Conservation (phyloP, 1,139 yeast genomes). For the Scheffersomyces segobiensis region DNA sequence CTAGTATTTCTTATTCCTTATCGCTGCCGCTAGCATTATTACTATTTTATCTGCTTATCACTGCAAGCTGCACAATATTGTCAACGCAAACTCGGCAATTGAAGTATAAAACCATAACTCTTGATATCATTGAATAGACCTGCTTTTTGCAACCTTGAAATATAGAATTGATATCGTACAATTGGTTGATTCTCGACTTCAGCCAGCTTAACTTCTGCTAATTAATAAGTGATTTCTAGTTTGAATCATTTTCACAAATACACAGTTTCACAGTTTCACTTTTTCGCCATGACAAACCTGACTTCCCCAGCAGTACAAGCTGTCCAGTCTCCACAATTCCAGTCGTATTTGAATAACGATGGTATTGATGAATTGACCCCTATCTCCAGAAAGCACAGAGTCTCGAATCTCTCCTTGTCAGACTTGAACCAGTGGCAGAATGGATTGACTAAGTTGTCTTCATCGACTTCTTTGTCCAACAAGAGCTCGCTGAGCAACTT, state of each 20-base stretch:
- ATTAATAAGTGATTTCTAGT: neutral
- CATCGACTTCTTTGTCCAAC: constrained; percentile 33
- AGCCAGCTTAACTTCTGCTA: neutral
- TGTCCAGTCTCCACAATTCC: constrained; percentile 26
- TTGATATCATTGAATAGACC: neutral
- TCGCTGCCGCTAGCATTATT: neutral
- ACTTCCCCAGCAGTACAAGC: neutral
- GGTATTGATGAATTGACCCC: constrained; percentile 70
- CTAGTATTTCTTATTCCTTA: neutral
- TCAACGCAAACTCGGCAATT: neutral
- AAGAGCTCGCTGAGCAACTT: constrained; percentile 41
- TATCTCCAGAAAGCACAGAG: constrained; percentile 58
- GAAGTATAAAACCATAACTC: neutral
- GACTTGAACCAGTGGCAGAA: constrained; percentile 64
- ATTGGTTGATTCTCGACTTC: neutral
- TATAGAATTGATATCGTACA: neutral
- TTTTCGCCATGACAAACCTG: neutral
- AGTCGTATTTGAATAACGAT: constrained; percentile 67
- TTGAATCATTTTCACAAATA: too few relatives aligned
- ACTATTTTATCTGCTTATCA: neutral
- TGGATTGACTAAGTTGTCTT: constrained; percentile 51
- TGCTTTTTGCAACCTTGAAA: neutral
- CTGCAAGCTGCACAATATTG: neutral
- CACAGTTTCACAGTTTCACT: neutral
- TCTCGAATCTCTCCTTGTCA: constrained; percentile 68